phyloP scores from a whole-genome alignment of 2,329 filamentous ascomycete genomes.

The Blastomyces gilchristii region DNA sequence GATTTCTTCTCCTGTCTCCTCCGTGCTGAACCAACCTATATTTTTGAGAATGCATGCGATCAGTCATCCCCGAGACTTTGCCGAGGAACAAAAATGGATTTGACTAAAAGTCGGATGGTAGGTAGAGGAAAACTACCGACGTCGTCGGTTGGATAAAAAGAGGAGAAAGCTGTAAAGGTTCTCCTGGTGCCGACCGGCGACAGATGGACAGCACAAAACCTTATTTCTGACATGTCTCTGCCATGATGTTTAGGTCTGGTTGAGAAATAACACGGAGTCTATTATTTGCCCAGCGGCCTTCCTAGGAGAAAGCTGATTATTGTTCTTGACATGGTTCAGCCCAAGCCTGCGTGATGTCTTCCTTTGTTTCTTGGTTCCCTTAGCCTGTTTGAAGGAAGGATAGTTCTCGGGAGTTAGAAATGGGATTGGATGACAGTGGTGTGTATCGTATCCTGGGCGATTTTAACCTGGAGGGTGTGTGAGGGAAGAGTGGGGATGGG shows the following conservation, averaged over 20 bases:
- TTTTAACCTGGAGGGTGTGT: not conserved
- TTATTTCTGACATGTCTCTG: not conserved
- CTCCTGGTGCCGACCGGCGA: not conserved
- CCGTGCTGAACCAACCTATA: too few relatives aligned
- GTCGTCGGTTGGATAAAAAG: not conserved
- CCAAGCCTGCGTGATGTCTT: not conserved
- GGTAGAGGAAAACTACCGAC: not conserved
- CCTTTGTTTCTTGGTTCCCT: not conserved
- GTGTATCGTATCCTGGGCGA: not conserved
- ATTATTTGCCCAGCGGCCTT: not conserved
- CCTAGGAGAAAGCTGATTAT: not conserved
- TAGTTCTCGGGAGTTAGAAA: not conserved
- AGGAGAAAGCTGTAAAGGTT: not conserved
- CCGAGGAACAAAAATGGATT: not conserved
- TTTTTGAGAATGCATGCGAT: not conserved
- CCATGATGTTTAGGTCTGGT: not conserved
- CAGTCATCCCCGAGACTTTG: not conserved
- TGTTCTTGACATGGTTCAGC: not conserved
- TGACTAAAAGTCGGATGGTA: not conserved
- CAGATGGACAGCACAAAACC: not conserved
- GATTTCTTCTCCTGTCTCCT: not conserved
- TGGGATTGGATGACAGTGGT: not conserved
- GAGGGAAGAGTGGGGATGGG: conserved; percentile 5
- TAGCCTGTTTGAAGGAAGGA: not conserved
- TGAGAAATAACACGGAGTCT: not conserved